These are phyloP conservation scores for Medicago ruthenica DNA, from an alignment of 306 rosid genomes.

Conservation along the genomic window DNA sequence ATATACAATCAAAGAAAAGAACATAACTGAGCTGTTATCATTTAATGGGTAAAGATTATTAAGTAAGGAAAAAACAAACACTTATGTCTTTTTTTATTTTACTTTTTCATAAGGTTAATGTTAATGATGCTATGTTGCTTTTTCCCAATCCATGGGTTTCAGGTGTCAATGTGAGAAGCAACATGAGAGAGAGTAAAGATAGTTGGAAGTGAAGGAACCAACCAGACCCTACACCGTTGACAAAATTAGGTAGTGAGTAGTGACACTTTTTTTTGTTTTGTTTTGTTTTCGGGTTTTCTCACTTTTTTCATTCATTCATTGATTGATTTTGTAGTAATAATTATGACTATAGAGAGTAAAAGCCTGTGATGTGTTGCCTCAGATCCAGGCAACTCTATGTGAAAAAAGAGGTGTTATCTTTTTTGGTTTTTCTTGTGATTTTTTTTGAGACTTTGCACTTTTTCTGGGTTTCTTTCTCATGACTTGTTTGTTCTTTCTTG, in stretches of 20 bases:
- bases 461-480: slow-evolving; percentile 72
- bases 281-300: not conserved
- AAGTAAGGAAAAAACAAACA: slow-evolving; percentile 25
- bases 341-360: slow-evolving; percentile 48
- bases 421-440: slow-evolving; percentile 83
- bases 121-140: slow-evolving; percentile 49
- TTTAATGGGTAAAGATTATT: slow-evolving; percentile 37
- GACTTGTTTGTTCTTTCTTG: slow-evolving; percentile 70
- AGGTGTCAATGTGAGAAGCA: slow-evolving; percentile 46
- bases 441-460: slow-evolving; percentile 63
- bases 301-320: slow-evolving; percentile 43
- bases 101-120: slow-evolving; percentile 4
- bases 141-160: slow-evolving; percentile 58
- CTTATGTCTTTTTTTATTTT: slow-evolving; percentile 44
- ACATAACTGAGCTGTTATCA: slow-evolving; percentile 48
- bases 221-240: slow-evolving; percentile 61
- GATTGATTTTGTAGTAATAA: slow-evolving; percentile 31
- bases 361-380: slow-evolving; percentile 77
- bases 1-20: slow-evolving; percentile 22
- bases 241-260: slow-evolving; percentile 71
- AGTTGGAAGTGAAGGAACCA: slow-evolving; percentile 37
- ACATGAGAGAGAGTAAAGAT: slow-evolving; percentile 28
- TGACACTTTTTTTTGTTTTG: slow-evolving; percentile 39
- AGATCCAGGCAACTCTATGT: slow-evolving; percentile 86
- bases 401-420: slow-evolving; percentile 56